These are phyloP conservation scores for Entophlyctis luteolus DNA, from an alignment of 192 early-diverging fungal genomes.

Conservation along the genomic window DNA sequence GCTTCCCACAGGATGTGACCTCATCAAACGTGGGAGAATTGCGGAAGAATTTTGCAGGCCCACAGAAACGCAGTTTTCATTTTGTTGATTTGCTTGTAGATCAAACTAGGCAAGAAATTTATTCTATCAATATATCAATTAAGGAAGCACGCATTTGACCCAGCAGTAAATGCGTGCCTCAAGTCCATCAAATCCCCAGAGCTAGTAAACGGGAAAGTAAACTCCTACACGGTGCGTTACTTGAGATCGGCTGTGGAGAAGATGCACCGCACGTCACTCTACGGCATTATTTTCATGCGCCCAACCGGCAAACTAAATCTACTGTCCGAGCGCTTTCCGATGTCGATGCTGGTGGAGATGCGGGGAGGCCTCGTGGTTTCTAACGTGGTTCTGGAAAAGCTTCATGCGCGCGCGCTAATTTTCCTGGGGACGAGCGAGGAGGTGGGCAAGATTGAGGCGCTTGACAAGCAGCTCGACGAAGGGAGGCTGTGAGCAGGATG, in stretches of 20 bases:
- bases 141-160: constrained; percentile 86
- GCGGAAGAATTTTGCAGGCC: no score
- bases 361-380: constrained; percentile 90
- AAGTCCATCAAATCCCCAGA: constrained; percentile 84
- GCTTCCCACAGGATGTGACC: background rate
- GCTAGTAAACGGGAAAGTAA: constrained; percentile 52
- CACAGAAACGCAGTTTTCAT: no score
- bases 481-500: background rate
- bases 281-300: constrained; percentile 89
- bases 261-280: constrained; percentile 60
- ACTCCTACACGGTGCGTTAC: constrained; percentile 10
- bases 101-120: constrained; percentile 64
- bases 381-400: constrained; percentile 77
- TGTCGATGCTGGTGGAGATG: constrained; percentile 90
- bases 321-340: constrained; percentile 98
- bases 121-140: constrained; percentile 98
- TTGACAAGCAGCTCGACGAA: constrained; percentile 50
- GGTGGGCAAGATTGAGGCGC: constrained; percentile 78
- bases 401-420: constrained; percentile 87
- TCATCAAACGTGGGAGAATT: background rate
- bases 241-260: constrained; percentile 94
- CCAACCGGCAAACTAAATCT: constrained; percentile 90
- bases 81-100: no score
- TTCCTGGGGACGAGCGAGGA: constrained; percentile 88
- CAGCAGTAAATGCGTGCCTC: constrained; percentile 81